Evolutionary conservation across 2,329 filamentous ascomycete genomes (phyloP).

Genomic region (Didymella sp.): DNA sequence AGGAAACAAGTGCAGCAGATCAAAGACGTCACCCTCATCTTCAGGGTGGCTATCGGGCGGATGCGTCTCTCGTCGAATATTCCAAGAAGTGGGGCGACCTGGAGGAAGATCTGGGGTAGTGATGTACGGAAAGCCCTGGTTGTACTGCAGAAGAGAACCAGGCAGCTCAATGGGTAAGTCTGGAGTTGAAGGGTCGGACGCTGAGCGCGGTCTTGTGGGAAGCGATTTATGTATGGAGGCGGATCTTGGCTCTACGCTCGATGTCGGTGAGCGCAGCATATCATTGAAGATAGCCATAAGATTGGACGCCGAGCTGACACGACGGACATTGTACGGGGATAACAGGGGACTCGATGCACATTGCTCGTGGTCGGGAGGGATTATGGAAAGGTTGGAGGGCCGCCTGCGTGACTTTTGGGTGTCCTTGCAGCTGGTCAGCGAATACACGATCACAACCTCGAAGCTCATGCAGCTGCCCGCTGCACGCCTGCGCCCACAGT

Average conservation of each 20-base stretch:
- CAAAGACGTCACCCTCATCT: conserved; percentile 15
- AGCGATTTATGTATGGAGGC: conserved; percentile 44
- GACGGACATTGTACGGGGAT: conserved; percentile 38
- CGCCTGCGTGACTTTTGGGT: conserved; percentile 31
- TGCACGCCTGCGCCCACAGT: conserved; percentile 32
- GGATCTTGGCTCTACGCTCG: conserved; percentile 41
- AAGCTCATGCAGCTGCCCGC: conserved; percentile 32
- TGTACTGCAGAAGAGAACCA: conserved; percentile 41
- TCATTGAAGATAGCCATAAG: conserved; percentile 53
- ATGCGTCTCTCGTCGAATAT: conserved; percentile 21
- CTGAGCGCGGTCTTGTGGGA: conserved; percentile 50
- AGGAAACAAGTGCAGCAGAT: conserved; percentile 21
- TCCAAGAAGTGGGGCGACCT: conserved; percentile 21
- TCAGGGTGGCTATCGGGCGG: conserved; percentile 11
- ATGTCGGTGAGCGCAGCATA: conserved; percentile 51
- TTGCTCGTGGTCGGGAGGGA: conserved; percentile 34
- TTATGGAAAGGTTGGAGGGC: conserved; percentile 42
- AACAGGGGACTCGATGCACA: conserved; percentile 34
- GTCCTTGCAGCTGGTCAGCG: conserved; percentile 41
- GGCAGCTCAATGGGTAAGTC: conserved; percentile 40
- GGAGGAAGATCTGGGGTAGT: conserved; percentile 21
- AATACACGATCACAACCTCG: conserved; percentile 44
- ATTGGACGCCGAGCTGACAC: conserved; percentile 42
- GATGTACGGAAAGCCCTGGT: conserved; percentile 42
- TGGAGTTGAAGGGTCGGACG: conserved; percentile 51